phyloP scores from a whole-genome alignment of 768 basidiomycete genomes.

The Leccinum arenicola region DNA sequence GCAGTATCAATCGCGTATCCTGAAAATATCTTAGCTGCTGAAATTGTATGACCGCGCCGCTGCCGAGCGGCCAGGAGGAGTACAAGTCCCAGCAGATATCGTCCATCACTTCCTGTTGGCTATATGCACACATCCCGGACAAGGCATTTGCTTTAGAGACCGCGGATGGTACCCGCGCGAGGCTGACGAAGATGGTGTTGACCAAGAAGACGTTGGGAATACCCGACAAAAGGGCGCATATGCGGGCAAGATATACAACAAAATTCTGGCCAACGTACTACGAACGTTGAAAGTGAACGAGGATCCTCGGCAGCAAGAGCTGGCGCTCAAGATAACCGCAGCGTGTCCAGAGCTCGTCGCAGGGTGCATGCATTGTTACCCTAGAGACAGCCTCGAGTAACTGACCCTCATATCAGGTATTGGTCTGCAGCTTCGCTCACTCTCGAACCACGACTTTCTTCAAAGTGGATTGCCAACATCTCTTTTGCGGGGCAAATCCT shows the following conservation, averaged over 20 bases:
- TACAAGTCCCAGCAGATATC: conserved; percentile 70
- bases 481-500: conserved; percentile 78
- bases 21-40: conserved; percentile 45
- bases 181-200: conserved; percentile 37
- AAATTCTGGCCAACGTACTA: conserved; percentile 74
- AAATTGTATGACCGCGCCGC: conserved; percentile 68
- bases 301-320: conserved; percentile 79
- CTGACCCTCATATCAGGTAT: conserved; percentile 47
- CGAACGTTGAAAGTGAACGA: conserved; percentile 83
- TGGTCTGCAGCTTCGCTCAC: conserved; percentile 69
- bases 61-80: conserved; percentile 46
- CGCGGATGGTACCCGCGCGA: conserved; percentile 89
- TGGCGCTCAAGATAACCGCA: conserved; percentile 74
- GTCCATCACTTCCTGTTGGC: conserved; percentile 86
- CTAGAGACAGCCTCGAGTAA: neutral
- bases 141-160: conserved; percentile 85
- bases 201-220: conserved; percentile 37
- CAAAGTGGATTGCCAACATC: conserved; percentile 90
- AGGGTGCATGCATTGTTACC: conserved; percentile 45
- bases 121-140: conserved; percentile 76
- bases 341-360: conserved; percentile 86
- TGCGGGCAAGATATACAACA: conserved; percentile 68
- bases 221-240: conserved; percentile 30
- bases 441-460: conserved; percentile 82
- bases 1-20: neutral